A percentile compares a stretch with the other conserved stretches of the same genome.
Evolutionary conservation across 495 filamentous ascomycete species (phyloP).

Genomic region (Penicillium steckii): DNA sequence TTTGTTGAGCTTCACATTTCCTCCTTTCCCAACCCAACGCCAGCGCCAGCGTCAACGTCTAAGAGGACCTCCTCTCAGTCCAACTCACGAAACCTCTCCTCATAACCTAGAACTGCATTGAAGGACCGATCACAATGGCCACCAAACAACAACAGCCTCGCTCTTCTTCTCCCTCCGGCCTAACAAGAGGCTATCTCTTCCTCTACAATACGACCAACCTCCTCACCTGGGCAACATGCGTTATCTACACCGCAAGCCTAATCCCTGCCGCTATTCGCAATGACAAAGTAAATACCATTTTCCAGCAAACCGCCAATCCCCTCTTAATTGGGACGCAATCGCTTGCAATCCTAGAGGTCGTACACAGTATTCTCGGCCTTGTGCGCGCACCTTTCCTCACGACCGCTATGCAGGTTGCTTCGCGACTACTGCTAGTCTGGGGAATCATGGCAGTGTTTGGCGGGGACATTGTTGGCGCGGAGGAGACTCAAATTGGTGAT

Average conservation of each 20-base stretch:
- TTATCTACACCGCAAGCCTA: conserved; percentile 57
- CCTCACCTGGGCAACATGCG: conserved; percentile 69
- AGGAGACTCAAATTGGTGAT: conserved; percentile 30
- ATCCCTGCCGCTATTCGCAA: conserved; percentile 27
- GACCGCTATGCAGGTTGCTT: conserved; percentile 84
- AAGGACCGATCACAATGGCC: conserved; percentile 15
- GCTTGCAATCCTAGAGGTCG: conserved; percentile 74
- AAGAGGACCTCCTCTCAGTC: neutral
- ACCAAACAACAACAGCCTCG: conserved; percentile 10
- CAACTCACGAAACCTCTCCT: conserved; percentile 3
- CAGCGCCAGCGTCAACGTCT: neutral
- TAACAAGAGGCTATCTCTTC: conserved; percentile 61
- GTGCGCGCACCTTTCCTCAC: conserved; percentile 83
- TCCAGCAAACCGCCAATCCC: conserved; percentile 55
- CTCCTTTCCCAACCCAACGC: neutral
- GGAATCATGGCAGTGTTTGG: conserved; percentile 64
- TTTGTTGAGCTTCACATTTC: conserved; percentile 11
- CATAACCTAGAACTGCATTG: too few relatives aligned
- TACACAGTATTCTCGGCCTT: conserved; percentile 72
- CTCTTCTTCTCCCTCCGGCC: conserved; percentile 24
- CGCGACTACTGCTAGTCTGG: conserved; percentile 83
- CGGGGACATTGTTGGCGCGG: conserved; percentile 30
- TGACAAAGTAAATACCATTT: conserved; percentile 49
- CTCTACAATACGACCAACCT: conserved; percentile 79
- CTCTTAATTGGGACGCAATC: conserved; percentile 81